Percentiles rank a stretch among this genome's conserved stretches.
phyloP scores from a whole-genome alignment of 305 asterid species.

The Plantago coronopus region DNA sequence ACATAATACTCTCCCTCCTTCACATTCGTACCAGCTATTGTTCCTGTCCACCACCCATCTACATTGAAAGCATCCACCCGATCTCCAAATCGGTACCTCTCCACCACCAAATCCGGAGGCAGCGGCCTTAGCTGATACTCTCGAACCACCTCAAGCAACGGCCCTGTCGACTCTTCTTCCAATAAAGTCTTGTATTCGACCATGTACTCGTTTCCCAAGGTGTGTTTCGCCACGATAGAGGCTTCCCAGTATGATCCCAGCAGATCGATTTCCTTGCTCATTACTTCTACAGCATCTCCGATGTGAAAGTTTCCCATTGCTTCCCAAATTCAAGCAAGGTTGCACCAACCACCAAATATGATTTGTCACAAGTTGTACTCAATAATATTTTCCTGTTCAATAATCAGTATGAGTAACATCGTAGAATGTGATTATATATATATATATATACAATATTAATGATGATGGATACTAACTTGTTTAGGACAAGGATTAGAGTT shows the following conservation, averaged over 20 bases:
- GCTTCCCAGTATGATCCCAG: slow-evolving; percentile 7
- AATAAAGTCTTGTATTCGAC: background rate
- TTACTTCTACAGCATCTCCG: background rate
- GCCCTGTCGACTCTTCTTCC: background rate
- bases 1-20: background rate
- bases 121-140: background rate
- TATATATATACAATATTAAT: no score
- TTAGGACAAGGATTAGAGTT: no score
- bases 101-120: background rate
- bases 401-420: no score
- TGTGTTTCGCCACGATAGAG: background rate
- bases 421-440: no score
- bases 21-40: background rate
- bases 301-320: background rate
- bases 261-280: background rate
- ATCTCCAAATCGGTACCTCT: background rate
- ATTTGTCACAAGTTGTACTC: no score
- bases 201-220: background rate
- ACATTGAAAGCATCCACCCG: background rate
- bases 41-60: slow-evolving; percentile 13
- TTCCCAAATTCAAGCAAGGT: no score
- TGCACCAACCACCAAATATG: no score
- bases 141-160: background rate
- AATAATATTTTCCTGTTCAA: no score
- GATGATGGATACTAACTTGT: no score